phyloP scores from a whole-genome alignment of 768 basidiomycete species.

The Leccinum fibrillosum region DNA sequence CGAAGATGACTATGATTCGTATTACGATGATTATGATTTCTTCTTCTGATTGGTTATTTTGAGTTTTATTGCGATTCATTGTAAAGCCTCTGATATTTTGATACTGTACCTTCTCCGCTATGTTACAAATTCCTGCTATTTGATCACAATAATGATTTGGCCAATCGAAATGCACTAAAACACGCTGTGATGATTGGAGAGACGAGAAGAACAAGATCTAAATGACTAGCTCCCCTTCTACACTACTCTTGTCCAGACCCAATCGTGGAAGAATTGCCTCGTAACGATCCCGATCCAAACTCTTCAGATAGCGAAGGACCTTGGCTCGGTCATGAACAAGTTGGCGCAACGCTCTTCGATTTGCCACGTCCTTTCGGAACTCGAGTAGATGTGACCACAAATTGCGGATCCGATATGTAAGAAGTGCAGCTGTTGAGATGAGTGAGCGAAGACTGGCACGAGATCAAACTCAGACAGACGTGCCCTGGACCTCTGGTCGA shows the following conservation, averaged over 20 bases:
- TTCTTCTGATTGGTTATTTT: constrained; percentile 11
- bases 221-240: constrained; percentile 88
- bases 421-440: constrained; percentile 62
- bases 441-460: not conserved
- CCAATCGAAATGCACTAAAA: not conserved
- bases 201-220: constrained; percentile 28
- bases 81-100: constrained; percentile 16
- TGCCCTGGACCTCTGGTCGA: constrained; percentile 88
- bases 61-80: constrained; percentile 1
- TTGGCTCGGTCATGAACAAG: constrained; percentile 84
- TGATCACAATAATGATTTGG: constrained; percentile 6
- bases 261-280: constrained; percentile 67
- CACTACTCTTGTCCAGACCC: constrained; percentile 72
- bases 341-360: constrained; percentile 68
- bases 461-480: not conserved
- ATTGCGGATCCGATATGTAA: constrained; percentile 84
- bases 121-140: constrained; percentile 17
- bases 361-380: constrained; percentile 73
- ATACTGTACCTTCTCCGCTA: constrained; percentile 7
- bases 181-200: not conserved
- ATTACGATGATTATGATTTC: constrained; percentile 17
- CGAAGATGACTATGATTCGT: constrained; percentile 19
- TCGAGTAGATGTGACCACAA: constrained; percentile 69
- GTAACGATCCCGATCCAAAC: constrained; percentile 64
- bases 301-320: constrained; percentile 75